Percentiles rank a stretch among this genome's conserved stretches.
phyloP scores from a whole-genome alignment of 2,329 filamentous ascomycete genomes.

The Epichloe uncinata region DNA sequence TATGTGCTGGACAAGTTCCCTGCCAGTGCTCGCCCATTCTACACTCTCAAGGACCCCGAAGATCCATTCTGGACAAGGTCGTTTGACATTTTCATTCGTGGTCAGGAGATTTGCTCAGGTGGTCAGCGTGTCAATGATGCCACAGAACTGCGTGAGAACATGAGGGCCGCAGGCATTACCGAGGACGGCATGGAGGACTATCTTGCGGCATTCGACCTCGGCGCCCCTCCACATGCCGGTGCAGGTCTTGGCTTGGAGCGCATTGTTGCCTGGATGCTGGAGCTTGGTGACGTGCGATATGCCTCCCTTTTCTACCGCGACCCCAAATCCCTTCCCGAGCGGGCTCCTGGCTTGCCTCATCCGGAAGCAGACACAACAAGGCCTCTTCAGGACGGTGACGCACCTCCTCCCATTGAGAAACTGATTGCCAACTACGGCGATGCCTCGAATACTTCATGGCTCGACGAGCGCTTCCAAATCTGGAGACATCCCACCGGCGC shows the following conservation, averaged over 20 bases:
- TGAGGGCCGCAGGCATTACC: conserved; percentile 62
- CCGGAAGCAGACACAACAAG: conserved; percentile 69
- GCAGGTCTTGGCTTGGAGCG: conserved; percentile 85
- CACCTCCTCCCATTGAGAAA: conserved; percentile 67
- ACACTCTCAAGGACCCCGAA: conserved; percentile 71
- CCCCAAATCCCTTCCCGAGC: conserved; percentile 70
- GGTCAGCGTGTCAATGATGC: conserved; percentile 87
- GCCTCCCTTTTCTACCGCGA: conserved; percentile 81
- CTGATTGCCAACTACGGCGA: conserved; percentile 93
- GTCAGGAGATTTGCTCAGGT: conserved; percentile 84
- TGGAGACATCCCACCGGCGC: conserved; percentile 81
- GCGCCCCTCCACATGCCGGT: conserved; percentile 77
- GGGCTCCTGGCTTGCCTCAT: conserved; percentile 56
- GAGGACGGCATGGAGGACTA: conserved; percentile 84
- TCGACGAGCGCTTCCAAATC: conserved; percentile 76
- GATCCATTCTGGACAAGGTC: conserved; percentile 71
- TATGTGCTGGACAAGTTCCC: conserved; percentile 94
- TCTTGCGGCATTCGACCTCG: conserved; percentile 75
- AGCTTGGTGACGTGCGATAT: conserved; percentile 79
- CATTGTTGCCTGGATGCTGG: conserved; percentile 72
- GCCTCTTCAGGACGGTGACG: conserved; percentile 33
- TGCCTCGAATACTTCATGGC: conserved; percentile 86
- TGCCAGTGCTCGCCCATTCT: conserved; percentile 71
- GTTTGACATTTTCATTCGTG: conserved; percentile 88
- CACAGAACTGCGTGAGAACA: conserved; percentile 58